A percentile compares a stretch with the other conserved stretches of the same genome.
These are phyloP conservation scores for Xerocomellus intermedius DNA, from an alignment of 768 basidiomycete species.

Conservation along the genomic window DNA sequence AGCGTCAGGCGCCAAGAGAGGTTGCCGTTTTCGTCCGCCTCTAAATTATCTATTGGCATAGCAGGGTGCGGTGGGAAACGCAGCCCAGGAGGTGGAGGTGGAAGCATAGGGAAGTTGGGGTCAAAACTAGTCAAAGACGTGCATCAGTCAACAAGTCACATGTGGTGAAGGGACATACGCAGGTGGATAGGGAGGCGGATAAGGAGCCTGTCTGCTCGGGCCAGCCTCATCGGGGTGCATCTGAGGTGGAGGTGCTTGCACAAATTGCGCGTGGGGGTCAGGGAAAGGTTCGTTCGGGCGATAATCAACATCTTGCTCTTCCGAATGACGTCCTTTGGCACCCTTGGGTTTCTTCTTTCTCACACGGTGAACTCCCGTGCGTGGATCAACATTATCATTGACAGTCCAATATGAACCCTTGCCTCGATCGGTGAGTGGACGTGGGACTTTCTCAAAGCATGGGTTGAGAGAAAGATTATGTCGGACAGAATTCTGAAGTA, in stretches of 20 bases:
- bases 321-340: constrained; percentile 46
- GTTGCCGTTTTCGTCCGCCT: constrained; percentile 75
- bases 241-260: constrained; percentile 44
- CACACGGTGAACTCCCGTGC: constrained; percentile 84
- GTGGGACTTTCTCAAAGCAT: constrained; percentile 88
- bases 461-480: constrained; percentile 90
- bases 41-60: constrained; percentile 68
- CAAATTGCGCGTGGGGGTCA: constrained; percentile 57
- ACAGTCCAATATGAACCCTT: constrained; percentile 94
- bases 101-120: constrained; percentile 68
- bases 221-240: constrained; percentile 62
- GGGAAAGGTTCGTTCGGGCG: constrained; percentile 54
- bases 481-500: constrained; percentile 77
- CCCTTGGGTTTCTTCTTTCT: constrained; percentile 83
- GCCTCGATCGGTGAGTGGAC: constrained; percentile 87
- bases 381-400: constrained; percentile 85
- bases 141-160: constrained; percentile 1
- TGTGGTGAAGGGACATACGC: constrained; percentile 31
- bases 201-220: constrained; percentile 56
- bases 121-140: constrained; percentile 53
- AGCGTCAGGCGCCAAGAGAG: constrained; percentile 78
- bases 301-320: constrained; percentile 67
- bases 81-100: constrained; percentile 48
- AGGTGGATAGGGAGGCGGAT: constrained; percentile 63
- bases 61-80: constrained; percentile 57